phyloP scores from a whole-genome alignment of 2,329 filamentous ascomycete genomes.

The Fusarium heterosporum region DNA sequence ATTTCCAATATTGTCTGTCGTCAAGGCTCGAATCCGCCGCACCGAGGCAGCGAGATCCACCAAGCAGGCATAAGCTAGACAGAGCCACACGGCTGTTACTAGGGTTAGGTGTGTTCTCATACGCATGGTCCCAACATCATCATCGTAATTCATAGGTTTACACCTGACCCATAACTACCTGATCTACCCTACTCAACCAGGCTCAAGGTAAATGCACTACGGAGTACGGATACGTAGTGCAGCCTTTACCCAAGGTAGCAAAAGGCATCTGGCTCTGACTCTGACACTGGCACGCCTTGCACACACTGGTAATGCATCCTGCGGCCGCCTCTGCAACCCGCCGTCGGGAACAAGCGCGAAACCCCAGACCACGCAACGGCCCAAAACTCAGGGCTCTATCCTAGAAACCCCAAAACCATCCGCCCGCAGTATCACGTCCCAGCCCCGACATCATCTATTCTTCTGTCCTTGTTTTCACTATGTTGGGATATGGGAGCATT shows the following conservation, averaged over 20 bases:
- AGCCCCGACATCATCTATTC: slow-evolving; percentile 28
- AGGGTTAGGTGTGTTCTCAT: slow-evolving; percentile 26
- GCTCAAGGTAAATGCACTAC: neutral
- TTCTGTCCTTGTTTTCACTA: slow-evolving; percentile 27
- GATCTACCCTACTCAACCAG: neutral
- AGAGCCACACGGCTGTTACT: slow-evolving; percentile 24
- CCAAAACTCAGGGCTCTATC: slow-evolving; percentile 35
- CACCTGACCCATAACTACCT: slow-evolving; percentile 1
- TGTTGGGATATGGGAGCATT: slow-evolving; percentile 5
- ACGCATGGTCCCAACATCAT: slow-evolving; percentile 16
- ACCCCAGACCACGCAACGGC: slow-evolving; percentile 48
- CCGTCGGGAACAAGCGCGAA: slow-evolving; percentile 53
- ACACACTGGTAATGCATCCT: slow-evolving; percentile 51
- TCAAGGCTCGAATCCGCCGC: slow-evolving; percentile 34
- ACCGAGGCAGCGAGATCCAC: slow-evolving; percentile 26
- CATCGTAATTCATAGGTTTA: slow-evolving; percentile 12
- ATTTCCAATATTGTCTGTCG: slow-evolving; percentile 35
- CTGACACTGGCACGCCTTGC: slow-evolving; percentile 21
- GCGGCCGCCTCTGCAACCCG: slow-evolving; percentile 56
- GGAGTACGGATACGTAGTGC: too few relatives aligned
- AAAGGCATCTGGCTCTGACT: neutral
- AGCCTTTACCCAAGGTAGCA: neutral
- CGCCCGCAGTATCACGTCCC: slow-evolving; percentile 33
- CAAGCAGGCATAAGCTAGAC: slow-evolving; percentile 9
- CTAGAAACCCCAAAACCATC: slow-evolving; percentile 32